phyloP scores from a whole-genome alignment of 1,284 basidiomycete species.

The Cutaneotrichosporon mucoides region DNA sequence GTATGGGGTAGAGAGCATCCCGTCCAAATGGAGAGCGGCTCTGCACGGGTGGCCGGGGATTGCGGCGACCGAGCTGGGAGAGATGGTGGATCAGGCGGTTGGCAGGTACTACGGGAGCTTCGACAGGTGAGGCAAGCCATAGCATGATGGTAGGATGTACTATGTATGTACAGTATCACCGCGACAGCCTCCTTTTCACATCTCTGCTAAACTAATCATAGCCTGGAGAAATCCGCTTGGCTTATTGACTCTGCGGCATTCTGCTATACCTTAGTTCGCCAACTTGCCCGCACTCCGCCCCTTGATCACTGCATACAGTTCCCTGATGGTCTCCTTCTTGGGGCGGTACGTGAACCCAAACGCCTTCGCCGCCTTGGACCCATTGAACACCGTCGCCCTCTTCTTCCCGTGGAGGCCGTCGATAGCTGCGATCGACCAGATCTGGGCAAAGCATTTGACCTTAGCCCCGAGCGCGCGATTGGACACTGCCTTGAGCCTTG shows the following conservation, averaged over 20 bases:
- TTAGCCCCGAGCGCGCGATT: neutral
- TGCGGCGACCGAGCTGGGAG: neutral
- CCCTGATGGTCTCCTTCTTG: constrained; percentile 2
- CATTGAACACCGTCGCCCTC: constrained; percentile 20
- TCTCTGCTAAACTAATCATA: too few relatives aligned
- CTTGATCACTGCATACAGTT: neutral
- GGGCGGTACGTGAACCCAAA: constrained; percentile 34
- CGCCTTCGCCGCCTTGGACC: constrained; percentile 32
- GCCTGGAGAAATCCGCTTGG: too few relatives aligned
- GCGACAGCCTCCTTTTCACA: too few relatives aligned
- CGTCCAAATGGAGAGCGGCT: neutral
- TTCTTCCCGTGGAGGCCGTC: too few relatives aligned
- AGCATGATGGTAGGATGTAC: too few relatives aligned
- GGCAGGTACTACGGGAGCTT: neutral
- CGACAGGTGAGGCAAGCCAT: too few relatives aligned
- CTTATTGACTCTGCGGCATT: too few relatives aligned
- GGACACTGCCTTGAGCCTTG: neutral
- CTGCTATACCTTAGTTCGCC: neutral
- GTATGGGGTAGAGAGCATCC: constrained; percentile 2
- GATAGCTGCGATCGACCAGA: too few relatives aligned
- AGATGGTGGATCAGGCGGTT: neutral
- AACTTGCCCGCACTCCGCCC: neutral
- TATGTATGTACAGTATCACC: too few relatives aligned
- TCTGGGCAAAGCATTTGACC: too few relatives aligned
- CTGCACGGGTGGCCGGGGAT: constrained; percentile 6